phyloP scores from a whole-genome alignment of 1,139 yeast genomes.

The Blastobotrys petasosporus region DNA sequence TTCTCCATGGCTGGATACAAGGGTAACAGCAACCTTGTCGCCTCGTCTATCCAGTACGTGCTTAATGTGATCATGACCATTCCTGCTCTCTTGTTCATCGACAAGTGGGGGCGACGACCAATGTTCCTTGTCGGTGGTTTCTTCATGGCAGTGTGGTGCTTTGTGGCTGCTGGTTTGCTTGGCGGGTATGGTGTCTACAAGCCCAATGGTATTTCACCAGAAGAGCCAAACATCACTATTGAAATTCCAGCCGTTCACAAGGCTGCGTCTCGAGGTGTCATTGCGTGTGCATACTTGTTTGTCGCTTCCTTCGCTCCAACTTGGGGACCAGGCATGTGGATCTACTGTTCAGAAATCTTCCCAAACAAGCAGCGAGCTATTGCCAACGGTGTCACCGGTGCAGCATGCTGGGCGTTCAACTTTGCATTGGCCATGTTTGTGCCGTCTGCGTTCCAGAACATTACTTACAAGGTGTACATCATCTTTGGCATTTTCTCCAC shows the following conservation, averaged over 20 bases:
- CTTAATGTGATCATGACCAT: constrained; percentile 37
- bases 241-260: constrained; percentile 39
- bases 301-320: constrained; percentile 65
- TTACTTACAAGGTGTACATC: constrained; percentile 52
- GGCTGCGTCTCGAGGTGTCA: constrained; percentile 44
- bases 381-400: constrained; percentile 52
- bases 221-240: constrained; percentile 44
- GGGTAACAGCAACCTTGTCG: constrained; percentile 37
- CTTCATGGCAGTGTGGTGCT: constrained; percentile 42
- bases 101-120: constrained; percentile 51
- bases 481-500: constrained; percentile 63
- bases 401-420: constrained; percentile 77
- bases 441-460: constrained; percentile 50
- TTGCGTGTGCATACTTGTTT: constrained; percentile 56
- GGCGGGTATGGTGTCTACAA: constrained; percentile 38
- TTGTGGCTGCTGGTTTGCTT: constrained; percentile 41
- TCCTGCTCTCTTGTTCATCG: constrained; percentile 44
- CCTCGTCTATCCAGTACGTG: constrained; percentile 56
- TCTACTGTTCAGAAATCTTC: constrained; percentile 52
- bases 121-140: constrained; percentile 36
- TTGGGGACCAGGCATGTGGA: constrained; percentile 60
- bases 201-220: constrained; percentile 37
- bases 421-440: constrained; percentile 66
- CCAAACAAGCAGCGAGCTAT: constrained; percentile 52
- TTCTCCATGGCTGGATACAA: constrained; percentile 37